A percentile compares a stretch with the other conserved stretches of the same genome.
Evolutionary conservation across 1,284 basidiomycete species (phyloP).

Genomic region (Ustilago curta): DNA sequence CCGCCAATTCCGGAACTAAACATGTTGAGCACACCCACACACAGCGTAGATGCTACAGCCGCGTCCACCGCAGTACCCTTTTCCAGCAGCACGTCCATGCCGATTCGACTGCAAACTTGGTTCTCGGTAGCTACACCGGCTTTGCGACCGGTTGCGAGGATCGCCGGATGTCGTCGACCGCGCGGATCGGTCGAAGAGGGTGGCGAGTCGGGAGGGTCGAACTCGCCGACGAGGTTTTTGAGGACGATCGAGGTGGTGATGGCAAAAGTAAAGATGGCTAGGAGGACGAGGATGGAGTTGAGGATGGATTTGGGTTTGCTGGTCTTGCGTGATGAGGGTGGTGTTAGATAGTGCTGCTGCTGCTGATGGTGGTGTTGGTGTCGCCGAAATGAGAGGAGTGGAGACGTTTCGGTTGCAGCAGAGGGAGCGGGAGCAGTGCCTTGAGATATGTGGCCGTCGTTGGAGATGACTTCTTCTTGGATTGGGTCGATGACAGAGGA

Average conservation of each 20-base stretch:
- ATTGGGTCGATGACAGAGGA: conserved; percentile 35
- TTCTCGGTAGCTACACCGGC: conserved; percentile 61
- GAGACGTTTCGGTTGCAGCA: conserved; percentile 18
- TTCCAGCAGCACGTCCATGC: conserved; percentile 70
- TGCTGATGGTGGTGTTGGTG: neutral
- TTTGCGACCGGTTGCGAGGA: conserved; percentile 41
- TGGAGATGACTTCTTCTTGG: conserved; percentile 37
- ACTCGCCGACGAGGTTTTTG: conserved; percentile 42
- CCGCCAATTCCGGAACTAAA: conserved; percentile 71
- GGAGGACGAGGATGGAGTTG: conserved; percentile 43
- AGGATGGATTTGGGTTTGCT: conserved; percentile 16
- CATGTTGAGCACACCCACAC: conserved; percentile 69
- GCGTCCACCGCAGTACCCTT: conserved; percentile 94
- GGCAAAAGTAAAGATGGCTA: conserved; percentile 41
- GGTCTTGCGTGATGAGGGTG: conserved; percentile 5
- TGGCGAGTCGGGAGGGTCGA: neutral
- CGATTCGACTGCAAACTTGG: conserved; percentile 47
- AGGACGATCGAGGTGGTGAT: conserved; percentile 40
- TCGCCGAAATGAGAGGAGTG: conserved; percentile 18
- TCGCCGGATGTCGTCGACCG: conserved; percentile 47
- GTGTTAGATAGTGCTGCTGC: neutral
- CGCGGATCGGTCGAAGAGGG: conserved; percentile 1
- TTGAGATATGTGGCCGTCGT: conserved; percentile 25
- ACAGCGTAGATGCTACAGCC: conserved; percentile 75
- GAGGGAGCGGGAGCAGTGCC: neutral